phyloP scores from a whole-genome alignment of 1,284 basidiomycete genomes.

The Rhizopogon parksii region DNA sequence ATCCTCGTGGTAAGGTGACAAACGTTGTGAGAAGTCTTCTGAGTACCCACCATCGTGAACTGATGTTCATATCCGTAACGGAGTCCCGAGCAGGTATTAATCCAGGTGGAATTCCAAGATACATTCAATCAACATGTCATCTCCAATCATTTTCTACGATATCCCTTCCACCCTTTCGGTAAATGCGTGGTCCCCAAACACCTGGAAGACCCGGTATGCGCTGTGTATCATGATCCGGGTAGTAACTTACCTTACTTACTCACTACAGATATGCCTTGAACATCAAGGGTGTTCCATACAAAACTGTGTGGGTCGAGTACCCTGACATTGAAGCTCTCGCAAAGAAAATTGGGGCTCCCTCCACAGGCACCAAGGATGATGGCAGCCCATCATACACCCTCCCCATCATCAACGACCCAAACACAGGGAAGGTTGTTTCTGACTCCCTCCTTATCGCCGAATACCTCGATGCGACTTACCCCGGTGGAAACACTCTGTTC shows the following conservation, averaged over 20 bases:
- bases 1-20: constrained; percentile 3
- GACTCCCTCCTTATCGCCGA: constrained; percentile 34
- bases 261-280: constrained; percentile 30
- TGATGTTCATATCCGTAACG: constrained; percentile 1
- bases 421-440: constrained; percentile 21
- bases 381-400: constrained; percentile 31
- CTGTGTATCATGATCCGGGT: neutral
- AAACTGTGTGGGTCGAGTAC: constrained; percentile 34
- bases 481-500: constrained; percentile 21
- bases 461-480: constrained; percentile 33
- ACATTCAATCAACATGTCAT: constrained; percentile 14
- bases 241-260: neutral
- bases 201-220: constrained; percentile 24
- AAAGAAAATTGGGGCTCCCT: constrained; percentile 24
- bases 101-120: neutral
- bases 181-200: constrained; percentile 27
- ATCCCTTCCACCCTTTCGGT: constrained; percentile 19
- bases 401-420: constrained; percentile 32
- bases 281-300: constrained; percentile 33
- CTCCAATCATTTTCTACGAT: constrained; percentile 25
- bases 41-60: neutral
- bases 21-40: constrained; percentile 4
- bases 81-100: constrained; percentile 12
- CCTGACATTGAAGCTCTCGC: constrained; percentile 31
- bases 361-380: constrained; percentile 21